Conservation (phyloP, 169 alveolate genomes). For the Plasmodium vinckei region DNA sequence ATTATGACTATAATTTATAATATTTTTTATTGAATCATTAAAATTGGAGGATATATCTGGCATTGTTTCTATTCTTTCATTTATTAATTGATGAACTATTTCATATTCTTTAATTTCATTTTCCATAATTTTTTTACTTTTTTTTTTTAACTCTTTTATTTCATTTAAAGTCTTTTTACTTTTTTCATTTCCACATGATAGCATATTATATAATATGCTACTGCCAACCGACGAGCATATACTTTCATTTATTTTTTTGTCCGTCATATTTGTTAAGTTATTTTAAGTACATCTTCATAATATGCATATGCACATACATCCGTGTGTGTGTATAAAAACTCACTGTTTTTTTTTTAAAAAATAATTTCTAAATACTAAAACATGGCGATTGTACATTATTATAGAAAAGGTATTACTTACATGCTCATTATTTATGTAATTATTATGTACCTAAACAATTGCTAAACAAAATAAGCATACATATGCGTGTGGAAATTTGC, state of each 20-base stretch:
- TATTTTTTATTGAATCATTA: conserved; percentile 10
- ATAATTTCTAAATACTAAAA: no score
- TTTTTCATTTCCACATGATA: conserved; percentile 40
- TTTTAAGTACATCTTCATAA: not conserved
- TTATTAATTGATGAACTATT: conserved; percentile 14
- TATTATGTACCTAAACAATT: no score
- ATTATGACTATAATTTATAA: not conserved
- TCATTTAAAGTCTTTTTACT: conserved; percentile 35
- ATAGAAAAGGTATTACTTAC: no score
- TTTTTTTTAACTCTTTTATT: conserved; percentile 18
- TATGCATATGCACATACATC: not conserved
- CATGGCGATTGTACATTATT: no score
- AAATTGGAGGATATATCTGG: not conserved
- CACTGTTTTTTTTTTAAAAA: no score
- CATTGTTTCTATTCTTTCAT: conserved; percentile 11
- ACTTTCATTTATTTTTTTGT: conserved; percentile 8
- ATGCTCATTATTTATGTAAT: no score
- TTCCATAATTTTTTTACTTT: conserved; percentile 10
- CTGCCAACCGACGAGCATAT: conserved; percentile 17
- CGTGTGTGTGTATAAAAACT: not conserved
- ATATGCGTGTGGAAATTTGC: no score
- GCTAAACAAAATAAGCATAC: no score
- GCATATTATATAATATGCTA: conserved; percentile 23
- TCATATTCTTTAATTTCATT: conserved; percentile 49
- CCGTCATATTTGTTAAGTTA: not conserved